phyloP scores from a whole-genome alignment of 1,139 yeast genomes.

The Candida sanyaensis region DNA sequence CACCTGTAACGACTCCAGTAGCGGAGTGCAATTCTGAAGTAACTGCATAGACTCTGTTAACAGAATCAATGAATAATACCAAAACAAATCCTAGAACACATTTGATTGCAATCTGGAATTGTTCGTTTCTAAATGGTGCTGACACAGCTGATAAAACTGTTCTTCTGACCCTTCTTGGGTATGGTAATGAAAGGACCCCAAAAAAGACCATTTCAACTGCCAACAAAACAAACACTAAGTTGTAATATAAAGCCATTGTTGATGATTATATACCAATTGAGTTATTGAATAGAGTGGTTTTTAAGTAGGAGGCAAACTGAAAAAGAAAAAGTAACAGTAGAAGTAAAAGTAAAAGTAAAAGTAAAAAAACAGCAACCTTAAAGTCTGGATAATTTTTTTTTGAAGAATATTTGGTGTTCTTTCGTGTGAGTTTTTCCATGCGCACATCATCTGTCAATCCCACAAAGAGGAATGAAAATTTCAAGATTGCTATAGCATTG shows the following conservation, averaged over 20 bases:
- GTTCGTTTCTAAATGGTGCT: slow-evolving; percentile 69
- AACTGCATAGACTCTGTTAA: slow-evolving; percentile 78
- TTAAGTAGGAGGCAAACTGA: not conserved
- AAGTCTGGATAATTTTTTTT: too few species aligned
- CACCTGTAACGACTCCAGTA: slow-evolving; percentile 12
- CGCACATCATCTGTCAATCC: too few species aligned
- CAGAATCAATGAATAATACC: slow-evolving; percentile 83
- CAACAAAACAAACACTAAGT: slow-evolving; percentile 72
- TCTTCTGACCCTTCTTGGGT: slow-evolving; percentile 75
- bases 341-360: too few species aligned
- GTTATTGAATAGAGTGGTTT: not conserved
- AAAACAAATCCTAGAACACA: slow-evolving; percentile 84
- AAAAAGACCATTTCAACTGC: slow-evolving; percentile 81
- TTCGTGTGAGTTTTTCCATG: too few species aligned
- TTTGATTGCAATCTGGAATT: slow-evolving; percentile 75
- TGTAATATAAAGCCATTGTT: slow-evolving; percentile 72
- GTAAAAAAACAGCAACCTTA: too few species aligned
- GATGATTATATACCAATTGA: slow-evolving; percentile 5
- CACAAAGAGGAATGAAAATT: too few species aligned
- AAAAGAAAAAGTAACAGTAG: not conserved
- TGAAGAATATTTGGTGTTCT: too few species aligned
- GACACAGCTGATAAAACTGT: slow-evolving; percentile 64
- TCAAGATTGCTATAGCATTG: not conserved
- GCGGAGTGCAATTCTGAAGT: slow-evolving; percentile 54
- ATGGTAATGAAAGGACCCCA: slow-evolving; percentile 79